Evolutionary conservation across 306 rosid species (phyloP), one percentile per base, ranked within the genome.

Genomic region (Trifolium dubium): DNA sequence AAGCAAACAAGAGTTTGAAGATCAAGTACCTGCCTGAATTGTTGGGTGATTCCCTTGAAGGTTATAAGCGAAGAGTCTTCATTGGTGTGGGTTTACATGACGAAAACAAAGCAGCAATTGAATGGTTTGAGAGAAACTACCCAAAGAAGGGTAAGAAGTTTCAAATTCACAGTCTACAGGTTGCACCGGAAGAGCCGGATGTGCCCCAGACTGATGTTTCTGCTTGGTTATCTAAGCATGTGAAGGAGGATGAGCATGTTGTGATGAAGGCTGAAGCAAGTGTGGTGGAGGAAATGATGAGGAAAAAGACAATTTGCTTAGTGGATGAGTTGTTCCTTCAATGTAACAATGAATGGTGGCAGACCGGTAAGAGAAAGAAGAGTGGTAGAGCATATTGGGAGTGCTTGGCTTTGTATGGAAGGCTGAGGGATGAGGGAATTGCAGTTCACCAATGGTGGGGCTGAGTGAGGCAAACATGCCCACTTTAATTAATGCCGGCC

Each of bases 401-500:
- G 72, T 88, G 89, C 59, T 59, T 90, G 78, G 83, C 84, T 64
- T 74, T 88, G 88, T 86, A 88, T 82, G 92, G 87, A 76, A 88
- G 82, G 80, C 67, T 90, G 62, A 86, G 72, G 74, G 91, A 88
- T 70, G 87, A 79, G 34, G 96, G 96, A 67, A 85, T 86, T 79
- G 91, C 86, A 31, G 92, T 90, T 4, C 91, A 90, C 69, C 89
- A 84, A 72, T 88, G 96, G 92, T 86, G 88, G 87, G 73, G 64
- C 13, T 85, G 82, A 81, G 64, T 23, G 55, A 64, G 40, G 8
- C 51, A 77, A 18, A 60, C 28, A 19, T 69, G 29, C 18, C 18
- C 59, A 37, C 35, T 55, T 55, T 18, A 40, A 39, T 50, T 40
- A 71, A 58, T 69, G 17, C 44, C 70, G 60, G 43, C 50, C 29